Evolutionary conservation across 495 filamentous ascomycete species (phyloP).

Genomic region (Haplographium delicatum): DNA sequence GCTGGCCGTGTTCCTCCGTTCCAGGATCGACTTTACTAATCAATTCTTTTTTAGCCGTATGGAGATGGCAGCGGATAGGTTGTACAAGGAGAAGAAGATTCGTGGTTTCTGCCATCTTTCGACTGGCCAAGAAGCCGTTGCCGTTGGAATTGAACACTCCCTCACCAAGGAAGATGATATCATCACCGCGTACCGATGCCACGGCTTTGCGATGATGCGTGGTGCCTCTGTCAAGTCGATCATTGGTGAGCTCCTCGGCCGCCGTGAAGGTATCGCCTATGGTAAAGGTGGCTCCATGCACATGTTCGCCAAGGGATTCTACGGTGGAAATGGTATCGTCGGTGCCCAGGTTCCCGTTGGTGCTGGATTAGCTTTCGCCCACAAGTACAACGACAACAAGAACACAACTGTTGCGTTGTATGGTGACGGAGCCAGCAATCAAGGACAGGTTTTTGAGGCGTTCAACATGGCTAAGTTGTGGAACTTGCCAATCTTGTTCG

Average conservation of each 20-base stretch:
- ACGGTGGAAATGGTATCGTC: constrained; percentile 97
- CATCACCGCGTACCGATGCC: constrained; percentile 97
- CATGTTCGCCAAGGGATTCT: constrained; percentile 99
- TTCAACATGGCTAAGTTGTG: constrained; percentile 99
- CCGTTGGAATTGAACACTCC: constrained; percentile 93
- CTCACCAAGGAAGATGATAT: constrained; percentile 86
- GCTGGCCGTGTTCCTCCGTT: too few relatives aligned
- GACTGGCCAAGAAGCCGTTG: constrained; percentile 95
- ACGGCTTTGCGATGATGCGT: constrained; percentile 97
- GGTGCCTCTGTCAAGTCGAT: constrained; percentile 87
- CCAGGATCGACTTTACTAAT: neutral
- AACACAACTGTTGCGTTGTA: constrained; percentile 87
- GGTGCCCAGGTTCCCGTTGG: constrained; percentile 98
- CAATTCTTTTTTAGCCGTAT: constrained; percentile 65
- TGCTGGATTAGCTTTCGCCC: constrained; percentile 93
- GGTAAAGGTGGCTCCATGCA: constrained; percentile 99
- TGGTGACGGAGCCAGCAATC: constrained; percentile 96
- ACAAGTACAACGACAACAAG: constrained; percentile 83
- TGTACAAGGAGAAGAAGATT: constrained; percentile 99
- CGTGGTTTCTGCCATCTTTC: constrained; percentile 99
- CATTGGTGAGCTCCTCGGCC: constrained; percentile 93
- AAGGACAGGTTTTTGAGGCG: constrained; percentile 98
- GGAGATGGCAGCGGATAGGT: constrained; percentile 97
- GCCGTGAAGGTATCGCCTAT: constrained; percentile 93
- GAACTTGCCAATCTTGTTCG: constrained; percentile 91